A percentile compares a stretch with the other conserved stretches of the same genome.
Evolutionary conservation across 768 basidiomycete genomes (phyloP).

Genomic region (Serpula lacrymans): DNA sequence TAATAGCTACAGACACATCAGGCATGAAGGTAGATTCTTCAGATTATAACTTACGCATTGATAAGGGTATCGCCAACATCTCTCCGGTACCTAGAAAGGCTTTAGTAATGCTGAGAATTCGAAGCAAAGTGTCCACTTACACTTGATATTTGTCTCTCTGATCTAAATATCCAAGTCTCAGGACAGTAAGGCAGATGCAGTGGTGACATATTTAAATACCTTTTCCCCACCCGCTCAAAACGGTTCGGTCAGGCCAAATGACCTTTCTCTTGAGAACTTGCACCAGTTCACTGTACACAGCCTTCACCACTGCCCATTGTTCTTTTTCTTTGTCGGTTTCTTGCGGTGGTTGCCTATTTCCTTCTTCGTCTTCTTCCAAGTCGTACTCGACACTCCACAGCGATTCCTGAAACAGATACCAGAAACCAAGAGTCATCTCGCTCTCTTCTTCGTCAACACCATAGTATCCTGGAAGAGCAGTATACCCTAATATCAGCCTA

Average conservation of each 20-base stretch:
- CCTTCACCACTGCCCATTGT: slow-evolving; percentile 58
- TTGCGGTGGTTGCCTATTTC: slow-evolving; percentile 13
- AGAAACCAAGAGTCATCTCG: slow-evolving; percentile 83
- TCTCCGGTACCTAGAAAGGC: slow-evolving; percentile 60
- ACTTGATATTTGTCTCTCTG: slow-evolving; percentile 77
- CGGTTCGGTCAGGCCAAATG: slow-evolving; percentile 56
- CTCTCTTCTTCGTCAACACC: slow-evolving; percentile 86
- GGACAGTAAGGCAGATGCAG: not conserved
- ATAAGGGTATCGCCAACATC: slow-evolving; percentile 87
- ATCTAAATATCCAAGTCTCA: slow-evolving; percentile 41
- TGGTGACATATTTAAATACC: slow-evolving; percentile 42
- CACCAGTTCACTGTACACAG: slow-evolving; percentile 78
- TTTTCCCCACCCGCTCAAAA: slow-evolving; percentile 56
- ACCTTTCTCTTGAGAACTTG: slow-evolving; percentile 68
- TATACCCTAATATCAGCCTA: slow-evolving; percentile 66
- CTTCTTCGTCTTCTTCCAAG: slow-evolving; percentile 28
- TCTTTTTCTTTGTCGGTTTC: slow-evolving; percentile 28
- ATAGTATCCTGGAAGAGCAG: slow-evolving; percentile 71
- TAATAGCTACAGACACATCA: slow-evolving; percentile 60
- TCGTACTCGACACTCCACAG: slow-evolving; percentile 68
- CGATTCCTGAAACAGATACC: slow-evolving; percentile 89
- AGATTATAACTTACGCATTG: slow-evolving; percentile 61
- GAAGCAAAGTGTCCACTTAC: slow-evolving; percentile 37
- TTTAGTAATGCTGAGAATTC: slow-evolving; percentile 1
- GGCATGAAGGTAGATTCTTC: not conserved